Percentiles rank a stretch among this genome's conserved stretches.
Evolutionary conservation across 2,329 filamentous ascomycete species (phyloP).

Genomic region (Claviceps spartinae): DNA sequence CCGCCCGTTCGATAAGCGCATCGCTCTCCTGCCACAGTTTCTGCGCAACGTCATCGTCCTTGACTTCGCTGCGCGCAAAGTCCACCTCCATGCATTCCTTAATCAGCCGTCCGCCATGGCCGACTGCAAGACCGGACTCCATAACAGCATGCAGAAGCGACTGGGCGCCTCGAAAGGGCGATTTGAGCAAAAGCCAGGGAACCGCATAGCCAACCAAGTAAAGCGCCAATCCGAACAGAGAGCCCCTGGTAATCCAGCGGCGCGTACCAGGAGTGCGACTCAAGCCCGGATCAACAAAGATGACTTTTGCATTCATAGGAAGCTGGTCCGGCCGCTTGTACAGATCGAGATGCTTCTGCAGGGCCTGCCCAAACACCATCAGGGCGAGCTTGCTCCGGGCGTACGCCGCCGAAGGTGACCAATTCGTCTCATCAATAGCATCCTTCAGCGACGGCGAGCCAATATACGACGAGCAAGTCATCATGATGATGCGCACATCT

Average conservation of each 20-base stretch:
- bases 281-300: constrained; percentile 78
- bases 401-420: constrained; percentile 45
- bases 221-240: constrained; percentile 60
- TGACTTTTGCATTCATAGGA: constrained; percentile 69
- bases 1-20: constrained; percentile 63
- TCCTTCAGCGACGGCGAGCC: constrained; percentile 54
- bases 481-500: constrained; percentile 77
- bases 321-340: constrained; percentile 74
- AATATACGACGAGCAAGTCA: constrained; percentile 82
- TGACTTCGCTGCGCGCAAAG: constrained; percentile 58
- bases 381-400: constrained; percentile 63
- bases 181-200: constrained; percentile 83
- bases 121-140: constrained; percentile 57
- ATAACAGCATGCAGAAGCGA: constrained; percentile 75
- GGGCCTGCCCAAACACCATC: constrained; percentile 78
- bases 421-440: constrained; percentile 32
- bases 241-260: constrained; percentile 75
- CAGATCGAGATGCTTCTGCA: constrained; percentile 79
- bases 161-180: constrained; percentile 69
- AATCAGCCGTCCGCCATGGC: constrained; percentile 55
- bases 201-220: constrained; percentile 70
- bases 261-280: constrained; percentile 76
- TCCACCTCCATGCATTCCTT: constrained; percentile 79
- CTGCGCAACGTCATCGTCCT: constrained; percentile 68
- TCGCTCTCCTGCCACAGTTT: constrained; percentile 84